Evolutionary conservation across 352 stramenopile genomes (phyloP).

Genomic region (Pythium chondricola): DNA sequence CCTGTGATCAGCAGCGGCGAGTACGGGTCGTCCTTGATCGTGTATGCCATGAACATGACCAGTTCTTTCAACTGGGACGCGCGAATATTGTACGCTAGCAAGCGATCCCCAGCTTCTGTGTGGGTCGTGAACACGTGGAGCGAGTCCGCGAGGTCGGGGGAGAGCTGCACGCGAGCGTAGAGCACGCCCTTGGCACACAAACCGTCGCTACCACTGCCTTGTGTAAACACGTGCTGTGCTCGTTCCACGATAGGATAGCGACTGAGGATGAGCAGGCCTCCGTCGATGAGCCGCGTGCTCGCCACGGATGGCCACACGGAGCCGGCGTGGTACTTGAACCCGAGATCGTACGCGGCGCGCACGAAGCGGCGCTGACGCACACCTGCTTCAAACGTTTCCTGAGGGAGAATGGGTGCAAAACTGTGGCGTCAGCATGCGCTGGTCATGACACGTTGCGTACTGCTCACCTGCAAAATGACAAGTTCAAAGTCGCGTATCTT

Average conservation of each 20-base stretch:
- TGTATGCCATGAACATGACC: slow-evolving; percentile 44
- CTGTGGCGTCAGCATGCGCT: not conserved
- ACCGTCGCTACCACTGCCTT: slow-evolving; percentile 56
- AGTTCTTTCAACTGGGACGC: slow-evolving; percentile 57
- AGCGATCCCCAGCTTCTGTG: slow-evolving; percentile 61
- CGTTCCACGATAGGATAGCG: slow-evolving; percentile 75
- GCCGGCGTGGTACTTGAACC: slow-evolving; percentile 70
- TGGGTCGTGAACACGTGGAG: slow-evolving; percentile 85
- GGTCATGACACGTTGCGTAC: not conserved
- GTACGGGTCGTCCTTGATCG: slow-evolving; percentile 39
- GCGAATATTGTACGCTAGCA: slow-evolving; percentile 45
- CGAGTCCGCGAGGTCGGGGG: slow-evolving; percentile 53
- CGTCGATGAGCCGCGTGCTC: slow-evolving; percentile 58
- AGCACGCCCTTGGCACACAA: slow-evolving; percentile 73
- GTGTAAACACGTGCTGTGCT: slow-evolving; percentile 47
- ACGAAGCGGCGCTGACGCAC: slow-evolving; percentile 51
- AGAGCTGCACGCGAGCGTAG: slow-evolving; percentile 72
- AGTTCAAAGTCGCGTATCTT: slow-evolving; percentile 74
- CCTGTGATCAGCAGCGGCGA: slow-evolving; percentile 64
- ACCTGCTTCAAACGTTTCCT: slow-evolving; percentile 79
- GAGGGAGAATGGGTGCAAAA: not conserved
- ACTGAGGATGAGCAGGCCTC: slow-evolving; percentile 74
- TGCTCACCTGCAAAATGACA: slow-evolving; percentile 53
- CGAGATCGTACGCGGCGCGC: slow-evolving; percentile 40
- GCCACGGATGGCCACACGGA: slow-evolving; percentile 58